Percentiles rank a stretch among this genome's conserved stretches.
Conservation (phyloP, 306 rosid species). For the Gastrolobium villosum region DNA sequence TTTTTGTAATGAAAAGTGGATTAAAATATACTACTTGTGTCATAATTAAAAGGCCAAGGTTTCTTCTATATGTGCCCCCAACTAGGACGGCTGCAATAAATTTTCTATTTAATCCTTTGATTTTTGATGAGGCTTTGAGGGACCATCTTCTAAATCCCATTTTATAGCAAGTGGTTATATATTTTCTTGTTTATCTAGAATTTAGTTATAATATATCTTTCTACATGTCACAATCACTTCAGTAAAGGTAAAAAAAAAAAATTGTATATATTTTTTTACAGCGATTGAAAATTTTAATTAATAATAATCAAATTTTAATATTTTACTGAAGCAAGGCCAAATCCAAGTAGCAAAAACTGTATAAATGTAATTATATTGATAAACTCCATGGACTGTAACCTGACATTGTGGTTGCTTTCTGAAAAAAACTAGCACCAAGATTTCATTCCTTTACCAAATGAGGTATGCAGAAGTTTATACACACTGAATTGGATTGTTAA, state of each 20-base stretch:
- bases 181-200: background rate
- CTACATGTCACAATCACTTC: background rate
- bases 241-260: background rate
- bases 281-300: background rate
- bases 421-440: background rate
- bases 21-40: background rate
- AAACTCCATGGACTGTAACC: slow-evolving; percentile 10
- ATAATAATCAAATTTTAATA: background rate
- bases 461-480: background rate
- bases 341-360: background rate
- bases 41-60: background rate
- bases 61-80: background rate
- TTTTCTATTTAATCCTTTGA: slow-evolving; percentile 23
- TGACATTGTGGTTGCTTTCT: background rate
- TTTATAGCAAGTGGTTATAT: background rate
- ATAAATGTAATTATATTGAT: background rate
- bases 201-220: background rate
- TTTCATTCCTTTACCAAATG: slow-evolving; percentile 7
- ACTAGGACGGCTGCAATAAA: slow-evolving; percentile 44
- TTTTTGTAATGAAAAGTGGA: background rate
- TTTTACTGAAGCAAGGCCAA: background rate
- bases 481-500: background rate
- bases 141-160: slow-evolving; percentile 20
- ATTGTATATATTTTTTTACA: background rate
- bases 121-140: slow-evolving; percentile 2